Evolutionary conservation across 257 asterid genomes (phyloP), one percentile per base, ranked within the genome.

Genomic region (Eustoma russellianum): DNA sequence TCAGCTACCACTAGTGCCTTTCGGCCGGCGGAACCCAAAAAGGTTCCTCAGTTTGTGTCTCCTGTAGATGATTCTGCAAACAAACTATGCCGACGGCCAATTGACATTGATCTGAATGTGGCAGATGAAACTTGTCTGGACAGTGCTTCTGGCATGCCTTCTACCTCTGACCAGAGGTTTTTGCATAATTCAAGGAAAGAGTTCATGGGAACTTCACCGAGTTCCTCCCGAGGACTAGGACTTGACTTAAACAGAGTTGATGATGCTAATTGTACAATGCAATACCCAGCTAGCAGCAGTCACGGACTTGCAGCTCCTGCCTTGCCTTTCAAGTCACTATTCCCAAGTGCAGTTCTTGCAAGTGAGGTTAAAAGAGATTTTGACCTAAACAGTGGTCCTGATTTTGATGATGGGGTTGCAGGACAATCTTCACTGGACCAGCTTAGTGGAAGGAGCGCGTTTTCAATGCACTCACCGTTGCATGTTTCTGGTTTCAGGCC

Each of bases 1-100:
- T 87, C 98, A 41, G 96, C 98, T 41, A 88, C 92, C 17, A 91
- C 98, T 8, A 91, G 98, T 67, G 96, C 98, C 24, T 91, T 91
- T 67, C 80, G 98, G n/a, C 98, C 96, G 9, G 98, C 98, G 19
- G 98, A 91, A 69, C 96, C 98, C 52, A 56, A 96, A 55, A 90
- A 80, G 67, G 74, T 64, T 51, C 61, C 56, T 61, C 91, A 74
- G 63, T 24, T 24, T 62, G 57, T 48, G 30, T 57, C 57, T 33
- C 58, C 35, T 41, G 33, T 71, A 55, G 86, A 75, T 57, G 70
- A 65, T 49, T 75, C 81, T 14, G 49, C 80, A 24, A 61, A 73
- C 67, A 81, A 77, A 55, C 63, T 46, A 11, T 64, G 62, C 16
- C 86, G 91, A 12, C 57, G 65, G 46, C 67, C 61, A 34, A 60